phyloP scores from a whole-genome alignment of 192 early-diverging fungal genomes.

The Gamsiella multidivaricata region DNA sequence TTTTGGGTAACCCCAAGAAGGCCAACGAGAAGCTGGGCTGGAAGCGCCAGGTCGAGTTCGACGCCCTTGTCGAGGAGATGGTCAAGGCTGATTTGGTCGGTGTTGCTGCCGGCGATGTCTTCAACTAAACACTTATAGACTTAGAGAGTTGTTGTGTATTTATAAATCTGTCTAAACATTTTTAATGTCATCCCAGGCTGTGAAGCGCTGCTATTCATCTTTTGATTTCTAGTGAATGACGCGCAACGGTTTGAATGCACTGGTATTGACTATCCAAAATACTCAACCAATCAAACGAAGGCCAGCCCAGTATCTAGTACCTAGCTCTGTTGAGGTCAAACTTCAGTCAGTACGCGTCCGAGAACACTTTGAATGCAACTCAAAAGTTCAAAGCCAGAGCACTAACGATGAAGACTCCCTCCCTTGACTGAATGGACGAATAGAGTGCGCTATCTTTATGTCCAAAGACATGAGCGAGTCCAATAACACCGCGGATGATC shows the following conservation, averaged over 20 bases:
- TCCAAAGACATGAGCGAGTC: conserved; percentile 64
- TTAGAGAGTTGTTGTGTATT: conserved; percentile 2
- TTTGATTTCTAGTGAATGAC: too few relatives aligned
- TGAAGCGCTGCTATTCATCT: too few relatives aligned
- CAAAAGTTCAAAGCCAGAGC: conserved; percentile 43
- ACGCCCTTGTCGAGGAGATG: conserved; percentile 77
- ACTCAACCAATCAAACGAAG: conserved; percentile 58
- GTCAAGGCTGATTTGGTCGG: conserved; percentile 71
- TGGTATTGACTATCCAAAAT: too few relatives aligned
- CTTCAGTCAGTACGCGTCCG: conserved; percentile 48
- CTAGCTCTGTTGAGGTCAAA: conserved; percentile 36
- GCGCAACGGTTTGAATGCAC: too few relatives aligned
- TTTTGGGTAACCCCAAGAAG: conserved; percentile 81
- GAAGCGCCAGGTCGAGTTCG: conserved; percentile 80
- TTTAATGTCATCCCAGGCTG: too few relatives aligned
- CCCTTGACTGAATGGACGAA: conserved; percentile 11
- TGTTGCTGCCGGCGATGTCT: conserved; percentile 49
- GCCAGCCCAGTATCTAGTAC: conserved; percentile 53
- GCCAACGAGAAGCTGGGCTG: conserved; percentile 74
- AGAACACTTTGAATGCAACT: conserved; percentile 56
- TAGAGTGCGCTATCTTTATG: conserved; percentile 13
- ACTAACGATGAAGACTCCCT: conserved; percentile 63
- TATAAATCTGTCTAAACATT: not conserved
- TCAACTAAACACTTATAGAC: conserved; percentile 25
- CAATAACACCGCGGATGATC: too few relatives aligned